Evolutionary conservation across 2,329 filamentous ascomycete species (phyloP), one percentile per base, ranked within the genome.

Genomic region (Talaromyces sp.): DNA sequence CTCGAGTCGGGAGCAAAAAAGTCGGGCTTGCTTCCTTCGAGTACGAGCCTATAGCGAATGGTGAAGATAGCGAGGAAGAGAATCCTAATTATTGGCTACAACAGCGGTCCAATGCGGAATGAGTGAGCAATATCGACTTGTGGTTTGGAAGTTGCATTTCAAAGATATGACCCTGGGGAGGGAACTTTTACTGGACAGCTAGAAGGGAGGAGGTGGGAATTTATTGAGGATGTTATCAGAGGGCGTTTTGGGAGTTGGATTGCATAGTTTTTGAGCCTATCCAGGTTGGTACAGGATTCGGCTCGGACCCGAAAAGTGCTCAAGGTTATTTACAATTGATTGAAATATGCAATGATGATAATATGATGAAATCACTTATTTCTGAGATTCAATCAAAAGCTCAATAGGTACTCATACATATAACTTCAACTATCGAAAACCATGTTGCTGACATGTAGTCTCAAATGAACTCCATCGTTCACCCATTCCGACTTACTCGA

Each of bases 401-500:
- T 56, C 37, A 35, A 33, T 56, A 25, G 47, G 9, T 62, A 62
- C 15, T 62, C 60, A 62, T 62, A 62, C 60, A 62, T 54, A 41
- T 43, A 37, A 31, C 19, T 43, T 33, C 27, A 37, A 41, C n/a
- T 5, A 33, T 19, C 11, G 13, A 37, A 25, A 52, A 27, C 17
- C 31, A 6, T 13, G 19, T 39, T 22, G 52, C 35, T 31, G 17
- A 19, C 17, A 52, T n/a, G 27, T 52, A 52, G 33, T 31, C 47
- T 27, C 19, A 37, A 37, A 39, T 13, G 33, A 39, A 35, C 33
- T 27, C 27, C 45, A 27, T 19, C 15, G 35, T 31, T 37, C 10
- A 25, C 7, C n/a, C 45, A 52, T 37, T n/a, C 33, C 10, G 50
- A 35, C 50, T 6, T 37, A 35, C 8, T 13, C 19, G 9, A 39